phyloP scores from a whole-genome alignment of 1,284 basidiomycete genomes.

The Microbotryum scabiosae region DNA sequence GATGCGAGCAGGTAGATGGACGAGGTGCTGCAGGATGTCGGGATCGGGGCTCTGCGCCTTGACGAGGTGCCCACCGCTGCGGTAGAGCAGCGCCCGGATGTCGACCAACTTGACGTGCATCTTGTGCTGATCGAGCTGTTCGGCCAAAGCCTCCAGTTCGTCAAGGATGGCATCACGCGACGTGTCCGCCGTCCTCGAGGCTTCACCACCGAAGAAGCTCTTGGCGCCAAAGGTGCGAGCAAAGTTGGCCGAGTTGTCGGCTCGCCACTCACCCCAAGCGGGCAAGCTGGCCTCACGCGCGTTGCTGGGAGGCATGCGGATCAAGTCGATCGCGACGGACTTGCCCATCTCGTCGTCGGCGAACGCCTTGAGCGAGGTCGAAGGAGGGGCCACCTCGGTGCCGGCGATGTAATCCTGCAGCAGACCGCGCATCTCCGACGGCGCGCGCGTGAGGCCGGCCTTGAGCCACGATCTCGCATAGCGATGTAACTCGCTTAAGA shows the following conservation, averaged over 20 bases:
- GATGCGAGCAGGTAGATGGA: conserved; percentile 78
- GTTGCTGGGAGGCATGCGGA: conserved; percentile 42
- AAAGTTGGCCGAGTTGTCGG: conserved; percentile 35
- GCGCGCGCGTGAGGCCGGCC: conserved; percentile 73
- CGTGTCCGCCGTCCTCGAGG: background rate
- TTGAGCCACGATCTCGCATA: conserved; percentile 77
- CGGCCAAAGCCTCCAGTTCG: conserved; percentile 60
- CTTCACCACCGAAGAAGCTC: conserved; percentile 54
- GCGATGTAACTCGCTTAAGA: conserved; percentile 63
- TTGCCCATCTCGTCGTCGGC: conserved; percentile 75
- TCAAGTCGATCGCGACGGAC: conserved; percentile 74
- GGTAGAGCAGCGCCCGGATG: conserved; percentile 74
- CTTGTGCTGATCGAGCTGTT: conserved; percentile 61
- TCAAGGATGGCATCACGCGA: conserved; percentile 49
- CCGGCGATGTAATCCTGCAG: conserved; percentile 52
- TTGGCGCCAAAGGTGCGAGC: conserved; percentile 48
- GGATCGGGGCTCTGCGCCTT: conserved; percentile 63
- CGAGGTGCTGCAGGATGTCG: conserved; percentile 78
- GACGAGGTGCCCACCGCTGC: conserved; percentile 65
- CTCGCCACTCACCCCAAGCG: conserved; percentile 38
- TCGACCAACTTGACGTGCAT: conserved; percentile 67
- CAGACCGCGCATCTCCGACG: conserved; percentile 84
- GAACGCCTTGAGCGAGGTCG: background rate
- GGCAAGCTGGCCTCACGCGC: conserved; percentile 33
- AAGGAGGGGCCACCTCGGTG: background rate